Conservation (phyloP, 2,329 filamentous ascomycete genomes). For the Aureobasidium namibiae region DNA sequence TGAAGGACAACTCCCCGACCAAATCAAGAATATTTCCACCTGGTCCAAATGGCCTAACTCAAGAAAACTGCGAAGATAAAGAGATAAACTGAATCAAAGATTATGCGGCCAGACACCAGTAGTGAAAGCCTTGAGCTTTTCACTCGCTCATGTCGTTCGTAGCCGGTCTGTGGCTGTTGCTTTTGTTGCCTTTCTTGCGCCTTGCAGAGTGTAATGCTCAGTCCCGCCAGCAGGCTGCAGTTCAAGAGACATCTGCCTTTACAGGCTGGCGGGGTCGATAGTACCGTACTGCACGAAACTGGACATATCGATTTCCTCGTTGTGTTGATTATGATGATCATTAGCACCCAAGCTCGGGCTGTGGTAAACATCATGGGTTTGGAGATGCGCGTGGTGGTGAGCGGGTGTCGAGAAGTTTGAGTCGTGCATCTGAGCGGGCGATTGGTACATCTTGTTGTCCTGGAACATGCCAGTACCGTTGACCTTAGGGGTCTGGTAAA, state of each 20-base stretch:
- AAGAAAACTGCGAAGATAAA: neutral
- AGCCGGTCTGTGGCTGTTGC: conserved; percentile 2
- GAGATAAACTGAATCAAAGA: neutral
- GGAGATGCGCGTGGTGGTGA: conserved; percentile 10
- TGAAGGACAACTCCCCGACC: conserved; percentile 6
- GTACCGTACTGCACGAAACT: conserved; percentile 39
- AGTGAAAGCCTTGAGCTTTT: neutral
- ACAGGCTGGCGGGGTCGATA: conserved; percentile 37
- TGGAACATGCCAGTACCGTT: conserved; percentile 30
- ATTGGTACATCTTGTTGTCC: conserved; percentile 35
- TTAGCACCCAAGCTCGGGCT: conserved; percentile 28
- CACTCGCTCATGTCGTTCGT: neutral
- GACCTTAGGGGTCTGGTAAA: conserved; percentile 27
- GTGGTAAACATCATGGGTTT: conserved; percentile 13
- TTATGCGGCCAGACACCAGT: neutral
- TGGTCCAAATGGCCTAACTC: neutral
- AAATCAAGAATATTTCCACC: neutral
- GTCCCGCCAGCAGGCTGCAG: conserved; percentile 9
- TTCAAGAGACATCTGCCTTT: conserved; percentile 22
- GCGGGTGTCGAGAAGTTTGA: conserved; percentile 22
- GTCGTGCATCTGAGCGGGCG: conserved; percentile 28
- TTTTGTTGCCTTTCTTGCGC: neutral
- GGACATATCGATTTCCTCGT: conserved; percentile 34
- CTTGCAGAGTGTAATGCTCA: neutral
- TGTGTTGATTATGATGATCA: conserved; percentile 15